Evolutionary conservation across 176 grass and related monocot genomes (phyloP), one percentile per base, ranked within the genome.

Genomic region (Metroxylon sagu): DNA sequence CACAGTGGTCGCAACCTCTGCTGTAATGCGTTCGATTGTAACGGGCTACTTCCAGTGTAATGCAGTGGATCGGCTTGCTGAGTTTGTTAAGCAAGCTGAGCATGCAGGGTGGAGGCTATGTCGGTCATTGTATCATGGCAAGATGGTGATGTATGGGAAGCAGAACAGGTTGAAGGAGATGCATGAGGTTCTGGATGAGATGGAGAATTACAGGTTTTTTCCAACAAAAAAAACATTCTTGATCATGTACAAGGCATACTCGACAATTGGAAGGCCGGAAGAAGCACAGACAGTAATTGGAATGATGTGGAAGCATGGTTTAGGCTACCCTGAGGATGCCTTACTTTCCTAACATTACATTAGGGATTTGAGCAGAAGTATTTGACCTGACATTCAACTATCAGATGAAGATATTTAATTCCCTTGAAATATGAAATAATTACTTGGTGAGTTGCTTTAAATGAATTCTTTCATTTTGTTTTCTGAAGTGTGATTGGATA

Each of bases 91-190:
- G 43, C 74, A 26, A 12, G 81, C 93, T 64, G 82, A 89, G 54
- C 52, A 73, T 64, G 81, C 88, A 1, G 82, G 88, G 1, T 92
- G 93, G 93, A 88, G 73, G 72, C 65, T 98, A 26, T 89, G 82
- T 61, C 81, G 78, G 35, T 85, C 87, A 66, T 62, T 98, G 67
- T 92, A 92, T 67, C 88, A 98, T 72, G 88, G 81, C 70, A 98
- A 92, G 60, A 92, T 92, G 93, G 78, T 78, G 54, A 92, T 98
- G 93, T 98, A 92, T 80, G 93, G 87, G 21, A 82, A 77, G 70
- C 59, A 71, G 29, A 78, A 65, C 1, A 79, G 78, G 19, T 60
- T 98, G 26, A 54, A 70, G 10, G 84, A 92, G 76, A 98, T 98
- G 87, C 83, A 78, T 51, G 70, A 27, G 8, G 83, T 92, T 26